A percentile compares a stretch with the other conserved stretches of the same genome.
These are phyloP conservation scores for Ramularia endophylla DNA, from an alignment of 2,329 filamentous ascomycete genomes.

Conservation along the genomic window DNA sequence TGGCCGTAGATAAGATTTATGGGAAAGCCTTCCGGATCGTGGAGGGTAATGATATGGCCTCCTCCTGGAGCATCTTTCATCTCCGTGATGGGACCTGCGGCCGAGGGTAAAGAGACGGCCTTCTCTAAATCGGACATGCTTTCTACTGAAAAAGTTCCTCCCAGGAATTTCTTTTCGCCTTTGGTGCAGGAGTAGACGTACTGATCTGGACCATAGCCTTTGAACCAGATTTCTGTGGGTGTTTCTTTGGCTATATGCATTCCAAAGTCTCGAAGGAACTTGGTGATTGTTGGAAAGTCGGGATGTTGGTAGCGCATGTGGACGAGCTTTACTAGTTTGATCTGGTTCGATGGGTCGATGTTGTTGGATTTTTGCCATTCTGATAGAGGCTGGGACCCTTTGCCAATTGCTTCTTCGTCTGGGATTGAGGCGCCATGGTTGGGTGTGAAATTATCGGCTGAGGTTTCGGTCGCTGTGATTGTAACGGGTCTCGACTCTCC, in stretches of 20 bases:
- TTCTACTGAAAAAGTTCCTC: conserved; percentile 41
- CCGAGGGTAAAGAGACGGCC: conserved; percentile 28
- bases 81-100: conserved; percentile 24
- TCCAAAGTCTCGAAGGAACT: conserved; percentile 41
- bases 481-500: conserved; percentile 24
- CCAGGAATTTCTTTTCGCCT: conserved; percentile 38
- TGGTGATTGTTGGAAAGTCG: conserved; percentile 44
- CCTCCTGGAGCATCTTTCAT: conserved; percentile 36
- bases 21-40: conserved; percentile 37
- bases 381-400: conserved; percentile 30
- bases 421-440: conserved; percentile 36
- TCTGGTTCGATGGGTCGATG: conserved; percentile 41
- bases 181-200: conserved; percentile 40
- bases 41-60: conserved; percentile 33
- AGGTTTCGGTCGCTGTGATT: conserved; percentile 17
- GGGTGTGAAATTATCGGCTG: conserved; percentile 21
- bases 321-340: conserved; percentile 43
- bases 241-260: conserved; percentile 36
- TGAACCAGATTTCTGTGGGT: conserved; percentile 35
- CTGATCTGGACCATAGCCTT: conserved; percentile 40
- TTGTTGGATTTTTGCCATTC: conserved; percentile 34
- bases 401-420: conserved; percentile 32
- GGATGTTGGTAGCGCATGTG: conserved; percentile 53
- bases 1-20: conserved; percentile 39
- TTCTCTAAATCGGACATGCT: conserved; percentile 39